A percentile compares a stretch with the other conserved stretches of the same genome.
phyloP scores from a whole-genome alignment of 345 rosid genomes.

The Camelina hispida region DNA sequence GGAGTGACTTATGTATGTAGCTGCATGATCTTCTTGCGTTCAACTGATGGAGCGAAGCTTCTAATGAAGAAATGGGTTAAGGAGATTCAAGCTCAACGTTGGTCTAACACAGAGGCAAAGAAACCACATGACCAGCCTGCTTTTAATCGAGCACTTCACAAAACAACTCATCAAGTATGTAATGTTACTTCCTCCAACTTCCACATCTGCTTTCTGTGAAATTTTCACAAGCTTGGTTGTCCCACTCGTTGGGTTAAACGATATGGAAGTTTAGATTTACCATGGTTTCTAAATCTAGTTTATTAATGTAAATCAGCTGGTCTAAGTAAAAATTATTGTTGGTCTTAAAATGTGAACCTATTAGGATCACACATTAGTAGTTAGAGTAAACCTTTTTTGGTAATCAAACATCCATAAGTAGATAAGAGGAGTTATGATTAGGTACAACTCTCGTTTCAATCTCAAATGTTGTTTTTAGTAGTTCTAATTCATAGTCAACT shows the following conservation, averaged over 20 bases:
- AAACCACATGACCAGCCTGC: constrained; percentile 72
- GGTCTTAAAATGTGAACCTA: no score
- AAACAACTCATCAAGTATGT: constrained; percentile 64
- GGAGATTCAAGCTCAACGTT: constrained; percentile 40
- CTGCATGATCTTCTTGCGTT: constrained; percentile 31
- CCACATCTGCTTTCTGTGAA: neutral
- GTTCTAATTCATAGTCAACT: neutral
- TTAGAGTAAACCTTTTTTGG: neutral
- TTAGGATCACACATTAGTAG: neutral
- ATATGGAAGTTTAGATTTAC: neutral
- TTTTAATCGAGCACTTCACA: constrained; percentile 52
- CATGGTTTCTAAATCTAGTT: no score
- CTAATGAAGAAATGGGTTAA: constrained; percentile 35
- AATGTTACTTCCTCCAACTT: neutral
- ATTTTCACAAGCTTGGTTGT: no score
- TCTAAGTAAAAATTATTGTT: neutral
- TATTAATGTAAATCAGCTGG: neutral
- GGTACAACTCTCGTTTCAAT: neutral
- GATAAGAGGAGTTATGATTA: no score
- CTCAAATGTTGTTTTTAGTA: neutral
- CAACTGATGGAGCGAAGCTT: constrained; percentile 22
- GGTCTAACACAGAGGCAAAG: neutral
- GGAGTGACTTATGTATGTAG: constrained; percentile 26
- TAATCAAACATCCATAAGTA: neutral
- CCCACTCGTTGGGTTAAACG: no score